Evolutionary conservation across 208 protist genomes (phyloP).

Genomic region (Wallacemonas sp.): DNA sequence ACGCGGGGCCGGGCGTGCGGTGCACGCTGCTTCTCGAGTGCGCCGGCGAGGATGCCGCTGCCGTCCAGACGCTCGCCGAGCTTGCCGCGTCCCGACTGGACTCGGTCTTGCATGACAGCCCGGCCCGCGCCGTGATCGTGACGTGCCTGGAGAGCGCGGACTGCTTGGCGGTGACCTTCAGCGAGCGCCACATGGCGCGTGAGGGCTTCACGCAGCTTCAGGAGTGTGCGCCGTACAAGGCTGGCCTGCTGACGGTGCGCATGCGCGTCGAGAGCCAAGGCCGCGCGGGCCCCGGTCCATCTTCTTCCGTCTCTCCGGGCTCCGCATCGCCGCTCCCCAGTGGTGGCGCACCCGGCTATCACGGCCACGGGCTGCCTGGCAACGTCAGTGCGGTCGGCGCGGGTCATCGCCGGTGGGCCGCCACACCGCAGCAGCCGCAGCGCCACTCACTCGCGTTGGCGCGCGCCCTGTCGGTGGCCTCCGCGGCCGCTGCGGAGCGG

Average conservation of each 20-base stretch:
- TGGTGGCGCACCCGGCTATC: too few relatives aligned
- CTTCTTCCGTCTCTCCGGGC: too few relatives aligned
- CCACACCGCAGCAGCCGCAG: neutral
- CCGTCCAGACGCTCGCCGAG: neutral
- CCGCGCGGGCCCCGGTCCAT: neutral
- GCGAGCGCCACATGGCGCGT: neutral
- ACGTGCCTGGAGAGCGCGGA: neutral
- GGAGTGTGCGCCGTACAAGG: slow-evolving; percentile 9
- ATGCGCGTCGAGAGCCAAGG: slow-evolving; percentile 14
- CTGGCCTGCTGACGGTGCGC: slow-evolving; percentile 10
- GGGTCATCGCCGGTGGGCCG: neutral
- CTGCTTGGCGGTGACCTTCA: slow-evolving; percentile 15
- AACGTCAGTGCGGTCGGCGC: neutral
- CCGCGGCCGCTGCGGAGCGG: neutral
- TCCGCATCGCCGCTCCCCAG: too few relatives aligned
- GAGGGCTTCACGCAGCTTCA: slow-evolving; percentile 15
- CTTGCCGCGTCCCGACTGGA: neutral
- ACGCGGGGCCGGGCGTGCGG: neutral
- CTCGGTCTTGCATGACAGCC: neutral
- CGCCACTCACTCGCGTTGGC: neutral
- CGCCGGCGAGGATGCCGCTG: slow-evolving; percentile 1
- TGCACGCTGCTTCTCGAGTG: slow-evolving; percentile 17
- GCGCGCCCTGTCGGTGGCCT: neutral
- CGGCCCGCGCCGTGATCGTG: neutral
- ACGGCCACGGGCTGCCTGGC: neutral